phyloP scores from a whole-genome alignment of 2,329 filamentous ascomycete genomes.

The Chaetothyriales sp. region DNA sequence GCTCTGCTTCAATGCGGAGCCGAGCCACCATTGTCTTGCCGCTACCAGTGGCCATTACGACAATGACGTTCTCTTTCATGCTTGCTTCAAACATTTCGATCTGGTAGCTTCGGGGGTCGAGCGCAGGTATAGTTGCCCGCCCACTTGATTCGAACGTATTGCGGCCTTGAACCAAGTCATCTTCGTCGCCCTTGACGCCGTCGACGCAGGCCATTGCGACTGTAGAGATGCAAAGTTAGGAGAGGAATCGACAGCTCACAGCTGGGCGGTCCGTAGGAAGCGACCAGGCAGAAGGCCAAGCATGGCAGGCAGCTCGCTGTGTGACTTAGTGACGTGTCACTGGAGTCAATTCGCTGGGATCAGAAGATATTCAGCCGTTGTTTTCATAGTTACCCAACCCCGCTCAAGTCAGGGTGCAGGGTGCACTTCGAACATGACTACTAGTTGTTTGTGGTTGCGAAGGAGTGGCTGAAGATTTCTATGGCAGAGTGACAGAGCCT shows the following conservation, averaged over 20 bases:
- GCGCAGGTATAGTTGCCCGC: not conserved
- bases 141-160: not conserved
- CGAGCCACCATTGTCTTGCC: constrained; percentile 64
- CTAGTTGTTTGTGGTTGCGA: not conserved
- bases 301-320: not conserved
- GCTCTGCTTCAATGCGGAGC: constrained; percentile 49
- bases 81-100: constrained; percentile 60
- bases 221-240: not conserved
- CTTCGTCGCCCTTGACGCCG: not conserved
- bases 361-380: not conserved
- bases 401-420: not conserved
- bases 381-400: not conserved
- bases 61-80: constrained; percentile 53
- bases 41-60: constrained; percentile 67
- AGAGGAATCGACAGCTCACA: not conserved
- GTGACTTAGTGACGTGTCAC: not conserved
- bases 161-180: not conserved
- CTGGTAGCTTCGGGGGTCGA: constrained; percentile 46
- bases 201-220: not conserved
- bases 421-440: not conserved
- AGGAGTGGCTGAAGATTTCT: not conserved
- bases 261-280: not conserved
- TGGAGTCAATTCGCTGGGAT: not conserved
- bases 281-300: not conserved
- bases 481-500: not conserved